Evolutionary conservation across 768 basidiomycete species (phyloP).

Genomic region (Cyclocybe cylindracea): DNA sequence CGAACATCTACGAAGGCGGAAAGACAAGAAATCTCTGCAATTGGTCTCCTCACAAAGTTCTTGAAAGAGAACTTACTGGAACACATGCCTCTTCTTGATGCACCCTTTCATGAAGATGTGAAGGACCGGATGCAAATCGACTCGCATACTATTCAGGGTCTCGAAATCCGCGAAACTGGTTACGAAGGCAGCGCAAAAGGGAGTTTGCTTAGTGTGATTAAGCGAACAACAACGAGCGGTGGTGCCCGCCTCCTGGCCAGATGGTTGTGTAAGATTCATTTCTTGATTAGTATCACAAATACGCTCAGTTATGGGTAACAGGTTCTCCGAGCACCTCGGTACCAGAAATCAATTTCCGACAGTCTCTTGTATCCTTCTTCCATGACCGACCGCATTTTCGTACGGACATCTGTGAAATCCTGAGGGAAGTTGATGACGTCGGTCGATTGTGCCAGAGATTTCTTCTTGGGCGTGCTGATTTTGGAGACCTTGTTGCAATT

Average conservation of each 20-base stretch:
- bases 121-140: constrained; percentile 84
- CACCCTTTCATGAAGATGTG: constrained; percentile 56
- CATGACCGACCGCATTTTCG: constrained; percentile 59
- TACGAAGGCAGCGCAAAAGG: constrained; percentile 75
- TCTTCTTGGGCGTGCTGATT: constrained; percentile 64
- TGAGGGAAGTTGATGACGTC: constrained; percentile 67
- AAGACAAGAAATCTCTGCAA: constrained; percentile 51
- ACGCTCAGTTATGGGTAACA: constrained; percentile 24
- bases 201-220: constrained; percentile 72
- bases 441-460: constrained; percentile 80
- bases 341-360: constrained; percentile 69
- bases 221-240: constrained; percentile 75
- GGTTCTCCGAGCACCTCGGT: constrained; percentile 84
- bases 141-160: constrained; percentile 83
- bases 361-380: constrained; percentile 78
- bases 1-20: neutral
- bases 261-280: constrained; percentile 68
- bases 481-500: constrained; percentile 65
- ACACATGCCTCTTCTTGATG: constrained; percentile 66
- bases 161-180: constrained; percentile 78
- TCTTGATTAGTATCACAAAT: constrained; percentile 11
- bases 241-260: constrained; percentile 75
- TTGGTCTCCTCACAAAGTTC: constrained; percentile 63
- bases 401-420: constrained; percentile 55
- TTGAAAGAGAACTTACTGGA: constrained; percentile 72